These are phyloP conservation scores for Sonneratia alba DNA, from an alignment of 345 rosid genomes.

Conservation along the genomic window DNA sequence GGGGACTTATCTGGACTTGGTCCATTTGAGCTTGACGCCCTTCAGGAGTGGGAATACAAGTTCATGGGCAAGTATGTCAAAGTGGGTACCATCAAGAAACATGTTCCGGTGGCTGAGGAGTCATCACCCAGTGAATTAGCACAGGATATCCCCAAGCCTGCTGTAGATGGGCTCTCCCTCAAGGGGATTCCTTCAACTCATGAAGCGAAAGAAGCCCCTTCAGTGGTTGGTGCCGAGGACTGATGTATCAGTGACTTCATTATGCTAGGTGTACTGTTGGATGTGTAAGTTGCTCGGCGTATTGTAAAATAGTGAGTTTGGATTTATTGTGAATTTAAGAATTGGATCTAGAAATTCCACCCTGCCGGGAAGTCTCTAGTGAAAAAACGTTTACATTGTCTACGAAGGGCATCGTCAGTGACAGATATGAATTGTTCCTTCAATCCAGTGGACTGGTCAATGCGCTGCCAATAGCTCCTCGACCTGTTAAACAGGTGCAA, in stretches of 20 bases:
- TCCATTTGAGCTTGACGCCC: conserved; percentile 82
- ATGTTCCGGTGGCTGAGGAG: conserved; percentile 36
- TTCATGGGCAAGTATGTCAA: conserved; percentile 93
- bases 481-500: too few species aligned
- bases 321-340: neutral
- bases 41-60: conserved; percentile 98
- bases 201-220: neutral
- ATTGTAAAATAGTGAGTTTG: neutral
- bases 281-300: neutral
- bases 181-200: neutral
- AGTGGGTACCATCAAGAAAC: conserved; percentile 68
- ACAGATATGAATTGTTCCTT: too few species aligned
- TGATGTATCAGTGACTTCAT: neutral
- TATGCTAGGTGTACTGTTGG: neutral
- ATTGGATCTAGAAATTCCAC: neutral
- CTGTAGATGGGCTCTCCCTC: neutral
- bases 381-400: too few species aligned
- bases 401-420: too few species aligned
- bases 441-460: too few species aligned
- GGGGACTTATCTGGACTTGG: conserved; percentile 94
- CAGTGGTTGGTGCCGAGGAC: neutral
- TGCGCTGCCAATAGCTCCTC: too few species aligned
- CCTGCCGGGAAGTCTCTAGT: too few species aligned
- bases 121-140: conserved; percentile 32
- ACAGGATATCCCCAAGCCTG: conserved; percentile 1